Conservation (phyloP, 495 filamentous ascomycete species). For the Aspergillus steynii region DNA sequence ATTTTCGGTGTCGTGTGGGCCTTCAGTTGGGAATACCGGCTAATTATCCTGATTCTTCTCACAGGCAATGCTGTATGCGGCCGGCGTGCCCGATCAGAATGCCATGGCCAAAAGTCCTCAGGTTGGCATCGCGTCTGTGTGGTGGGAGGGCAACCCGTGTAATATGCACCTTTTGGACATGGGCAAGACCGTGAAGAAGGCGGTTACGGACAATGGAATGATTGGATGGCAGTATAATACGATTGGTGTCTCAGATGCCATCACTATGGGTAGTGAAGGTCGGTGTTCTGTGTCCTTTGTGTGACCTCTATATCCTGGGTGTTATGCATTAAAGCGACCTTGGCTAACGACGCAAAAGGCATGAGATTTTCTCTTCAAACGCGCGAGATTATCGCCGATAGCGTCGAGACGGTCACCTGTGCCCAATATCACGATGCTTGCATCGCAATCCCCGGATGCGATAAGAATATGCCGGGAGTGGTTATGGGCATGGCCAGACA, state of each 20-base stretch:
- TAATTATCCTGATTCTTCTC: neutral
- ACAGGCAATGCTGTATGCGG: constrained; percentile 94
- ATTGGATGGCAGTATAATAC: constrained; percentile 94
- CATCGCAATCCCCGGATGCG: constrained; percentile 92
- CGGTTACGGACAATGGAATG: constrained; percentile 80
- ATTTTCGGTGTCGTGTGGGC: neutral
- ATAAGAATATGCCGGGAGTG: constrained; percentile 97
- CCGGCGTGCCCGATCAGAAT: constrained; percentile 79
- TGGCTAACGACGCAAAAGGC: constrained; percentile 49
- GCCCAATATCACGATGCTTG: constrained; percentile 90
- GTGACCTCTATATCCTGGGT: neutral
- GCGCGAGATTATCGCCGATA: constrained; percentile 92
- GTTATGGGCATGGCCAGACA: constrained; percentile 86
- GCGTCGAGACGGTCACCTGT: constrained; percentile 89
- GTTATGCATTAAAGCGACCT: neutral
- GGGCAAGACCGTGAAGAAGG: constrained; percentile 85
- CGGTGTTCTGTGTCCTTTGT: constrained; percentile 14
- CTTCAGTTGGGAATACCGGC: neutral
- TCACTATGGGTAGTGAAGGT: constrained; percentile 97
- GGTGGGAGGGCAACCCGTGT: constrained; percentile 98
- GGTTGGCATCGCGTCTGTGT: constrained; percentile 85
- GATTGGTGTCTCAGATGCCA: constrained; percentile 89
- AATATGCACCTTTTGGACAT: constrained; percentile 78
- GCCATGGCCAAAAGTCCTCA: constrained; percentile 91
- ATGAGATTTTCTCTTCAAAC: constrained; percentile 98